Evolutionary conservation across 2,329 filamentous ascomycete species (phyloP).

Genomic region (Scedosporium apiospermum): DNA sequence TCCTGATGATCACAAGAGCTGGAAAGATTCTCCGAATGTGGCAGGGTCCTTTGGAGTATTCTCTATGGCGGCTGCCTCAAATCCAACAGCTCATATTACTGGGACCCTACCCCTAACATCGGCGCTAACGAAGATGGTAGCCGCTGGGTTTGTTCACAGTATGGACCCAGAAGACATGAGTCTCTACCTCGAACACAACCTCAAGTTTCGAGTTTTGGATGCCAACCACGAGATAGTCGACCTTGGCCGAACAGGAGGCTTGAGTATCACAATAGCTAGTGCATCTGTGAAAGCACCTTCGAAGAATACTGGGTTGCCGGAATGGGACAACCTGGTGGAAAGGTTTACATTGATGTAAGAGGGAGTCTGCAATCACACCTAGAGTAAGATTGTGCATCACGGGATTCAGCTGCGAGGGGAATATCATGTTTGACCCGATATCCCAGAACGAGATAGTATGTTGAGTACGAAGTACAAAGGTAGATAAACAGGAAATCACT

Average conservation of each 20-base stretch:
- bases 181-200: background rate
- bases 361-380: background rate
- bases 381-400: background rate
- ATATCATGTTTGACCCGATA: background rate
- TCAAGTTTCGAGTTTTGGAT: background rate
- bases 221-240: slow-evolving; percentile 5
- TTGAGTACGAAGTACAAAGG: too few relatives aligned
- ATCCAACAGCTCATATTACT: slow-evolving; percentile 17
- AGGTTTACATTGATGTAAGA: background rate
- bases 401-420: background rate
- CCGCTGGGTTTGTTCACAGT: slow-evolving; percentile 2
- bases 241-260: background rate
- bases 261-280: slow-evolving; percentile 2
- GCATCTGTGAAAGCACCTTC: background rate
- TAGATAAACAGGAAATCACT: background rate
- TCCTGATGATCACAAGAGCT: slow-evolving; percentile 32
- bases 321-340: background rate
- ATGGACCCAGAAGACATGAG: background rate
- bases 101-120: slow-evolving; percentile 41
- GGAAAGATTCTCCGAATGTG: slow-evolving; percentile 44
- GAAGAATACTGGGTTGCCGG: background rate
- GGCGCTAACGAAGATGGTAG: slow-evolving; percentile 33
- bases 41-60: slow-evolving; percentile 54
- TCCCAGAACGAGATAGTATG: background rate
- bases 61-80: slow-evolving; percentile 20